These are phyloP conservation scores for Magnusiomyces clavatus DNA, from an alignment of 1,139 yeast species.

Conservation along the genomic window DNA sequence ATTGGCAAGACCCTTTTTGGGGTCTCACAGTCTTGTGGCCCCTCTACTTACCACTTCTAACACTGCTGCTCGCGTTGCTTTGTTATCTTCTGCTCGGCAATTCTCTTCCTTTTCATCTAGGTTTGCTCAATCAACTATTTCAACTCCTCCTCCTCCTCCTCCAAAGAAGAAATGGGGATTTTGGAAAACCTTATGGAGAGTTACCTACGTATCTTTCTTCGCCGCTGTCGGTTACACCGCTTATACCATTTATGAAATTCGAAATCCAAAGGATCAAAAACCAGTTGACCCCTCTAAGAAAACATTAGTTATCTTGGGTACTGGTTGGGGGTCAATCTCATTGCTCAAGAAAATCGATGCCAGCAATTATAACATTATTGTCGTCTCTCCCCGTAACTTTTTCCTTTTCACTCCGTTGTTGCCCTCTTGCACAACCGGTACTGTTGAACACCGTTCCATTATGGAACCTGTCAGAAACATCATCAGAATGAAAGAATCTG, in stretches of 20 bases:
- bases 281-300: conserved; percentile 53
- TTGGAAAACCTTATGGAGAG: conserved; percentile 29
- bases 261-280: conserved; percentile 34
- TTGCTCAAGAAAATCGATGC: conserved; percentile 81
- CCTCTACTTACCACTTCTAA: too few species aligned
- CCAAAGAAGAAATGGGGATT: conserved; percentile 18
- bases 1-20: background rate
- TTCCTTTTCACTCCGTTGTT: conserved; percentile 88
- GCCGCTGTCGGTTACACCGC: conserved; percentile 29
- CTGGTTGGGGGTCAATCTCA: conserved; percentile 67
- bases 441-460: conserved; percentile 83
- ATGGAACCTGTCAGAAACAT: conserved; percentile 78
- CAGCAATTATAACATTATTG: conserved; percentile 75
- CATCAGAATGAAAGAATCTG: conserved; percentile 65
- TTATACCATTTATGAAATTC: conserved; percentile 30
- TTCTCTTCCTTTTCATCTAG: background rate
- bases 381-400: conserved; percentile 90
- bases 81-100: background rate
- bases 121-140: background rate
- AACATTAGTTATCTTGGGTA: conserved; percentile 80
- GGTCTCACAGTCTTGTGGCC: background rate
- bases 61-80: background rate
- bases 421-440: conserved; percentile 92
- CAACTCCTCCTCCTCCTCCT: background rate
- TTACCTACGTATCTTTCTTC: conserved; percentile 27